Evolutionary conservation across 345 rosid species (phyloP), one percentile per base, ranked within the genome.

Genomic region (Luvunga scandens): DNA sequence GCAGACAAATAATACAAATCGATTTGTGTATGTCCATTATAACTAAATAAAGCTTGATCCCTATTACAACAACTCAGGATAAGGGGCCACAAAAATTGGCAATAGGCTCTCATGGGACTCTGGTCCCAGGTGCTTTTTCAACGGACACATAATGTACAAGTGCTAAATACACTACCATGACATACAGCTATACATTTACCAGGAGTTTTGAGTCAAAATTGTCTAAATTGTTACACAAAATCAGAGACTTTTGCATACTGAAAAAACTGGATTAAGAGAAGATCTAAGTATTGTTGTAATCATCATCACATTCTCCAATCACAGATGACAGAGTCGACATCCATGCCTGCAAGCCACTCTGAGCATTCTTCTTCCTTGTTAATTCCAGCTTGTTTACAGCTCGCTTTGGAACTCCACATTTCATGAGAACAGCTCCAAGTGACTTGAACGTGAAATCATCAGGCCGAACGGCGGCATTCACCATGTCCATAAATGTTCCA

Each of bases 401-500:
- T 53, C 75, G 83, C 82, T 89, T 93, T 13, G 97, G 82, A 68
- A 93, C 72, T 16, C 98, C 98, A 22, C 91, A 85, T 86, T 92
- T 92, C 38, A 87, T 75, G 65, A 92, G 82, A 72, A 90, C 85
- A 50, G 86, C 80, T 61, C 92, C 91, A 22, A 90, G 91, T 8
- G 92, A 90, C 73, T 86, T 96, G 78, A 89, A 91, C 2, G 94
- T 92, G 12, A 65, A 82, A 61, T 90, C 91, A 75, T 89, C 90
- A 0, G 97, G 92, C 56, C 66, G 85, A 67, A 85, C 69, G 18
- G 77, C 80, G n/a, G 90, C 91, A 63, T 77, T 77, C 57, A 91
- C 73, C 99, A 96, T 90, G 82, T 92, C 92, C 84, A 80, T 87
- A 71, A 92, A 96, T 59, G 82, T 85, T 83, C 65, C 86, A 1